These are phyloP conservation scores for Clathrus columnatus DNA, from an alignment of 768 basidiomycete genomes.

Conservation along the genomic window DNA sequence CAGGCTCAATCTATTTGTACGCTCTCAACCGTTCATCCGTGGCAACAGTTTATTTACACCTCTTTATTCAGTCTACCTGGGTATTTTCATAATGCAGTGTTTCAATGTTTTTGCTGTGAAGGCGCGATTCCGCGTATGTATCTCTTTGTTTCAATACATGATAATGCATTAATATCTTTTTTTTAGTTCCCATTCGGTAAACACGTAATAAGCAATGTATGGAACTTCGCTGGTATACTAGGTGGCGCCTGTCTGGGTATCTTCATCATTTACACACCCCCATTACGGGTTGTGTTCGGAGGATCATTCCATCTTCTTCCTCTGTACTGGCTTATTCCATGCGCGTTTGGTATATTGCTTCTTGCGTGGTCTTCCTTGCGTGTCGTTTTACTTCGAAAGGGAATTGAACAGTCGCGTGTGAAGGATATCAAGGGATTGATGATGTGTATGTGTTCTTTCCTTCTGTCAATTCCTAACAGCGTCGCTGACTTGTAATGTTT, in stretches of 20 bases:
- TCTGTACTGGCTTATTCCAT: slow-evolving; percentile 60
- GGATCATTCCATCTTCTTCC: slow-evolving; percentile 50
- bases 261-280: slow-evolving; percentile 63
- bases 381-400: slow-evolving; percentile 48
- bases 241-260: slow-evolving; percentile 55
- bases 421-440: slow-evolving; percentile 59
- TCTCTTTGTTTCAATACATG: slow-evolving; percentile 20
- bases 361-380: slow-evolving; percentile 51
- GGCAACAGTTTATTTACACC: background rate
- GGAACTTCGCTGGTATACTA: slow-evolving; percentile 56
- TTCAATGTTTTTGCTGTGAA: slow-evolving; percentile 42
- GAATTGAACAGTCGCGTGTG: slow-evolving; percentile 44
- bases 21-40: slow-evolving; percentile 7
- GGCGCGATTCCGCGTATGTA: background rate
- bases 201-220: slow-evolving; percentile 46
- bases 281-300: slow-evolving; percentile 60
- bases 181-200: slow-evolving; percentile 58
- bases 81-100: slow-evolving; percentile 59
- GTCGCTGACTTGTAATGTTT: slow-evolving; percentile 10
- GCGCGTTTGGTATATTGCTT: slow-evolving; percentile 47
- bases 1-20: slow-evolving; percentile 55
- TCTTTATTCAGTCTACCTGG: slow-evolving; percentile 39
- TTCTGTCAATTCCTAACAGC: background rate
- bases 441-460: slow-evolving; percentile 49
- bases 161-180: slow-evolving; percentile 58